These are phyloP conservation scores for Candida sp. DNA, from an alignment of 1,139 yeast species.

Conservation along the genomic window DNA sequence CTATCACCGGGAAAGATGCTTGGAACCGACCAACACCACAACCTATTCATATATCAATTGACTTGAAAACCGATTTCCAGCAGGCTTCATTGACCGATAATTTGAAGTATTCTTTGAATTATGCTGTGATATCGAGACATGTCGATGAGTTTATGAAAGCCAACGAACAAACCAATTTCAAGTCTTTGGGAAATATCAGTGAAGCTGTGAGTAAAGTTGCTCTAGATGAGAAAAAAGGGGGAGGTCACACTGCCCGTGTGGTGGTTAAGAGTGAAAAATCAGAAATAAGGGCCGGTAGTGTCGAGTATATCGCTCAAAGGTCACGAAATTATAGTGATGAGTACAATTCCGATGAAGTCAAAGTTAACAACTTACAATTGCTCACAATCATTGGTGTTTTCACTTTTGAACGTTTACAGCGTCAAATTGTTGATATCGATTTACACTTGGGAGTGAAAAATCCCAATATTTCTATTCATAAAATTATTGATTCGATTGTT, in stretches of 20 bases:
- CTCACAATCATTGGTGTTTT: constrained; percentile 87
- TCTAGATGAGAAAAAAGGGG: constrained; percentile 44
- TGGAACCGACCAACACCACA: constrained; percentile 74
- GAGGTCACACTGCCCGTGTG: constrained; percentile 49
- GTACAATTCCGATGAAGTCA: constrained; percentile 32
- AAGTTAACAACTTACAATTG: constrained; percentile 51
- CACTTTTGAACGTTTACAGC: constrained; percentile 79
- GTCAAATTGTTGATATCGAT: constrained; percentile 58
- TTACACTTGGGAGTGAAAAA: constrained; percentile 50
- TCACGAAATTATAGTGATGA: constrained; percentile 10
- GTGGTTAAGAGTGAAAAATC: constrained; percentile 49
- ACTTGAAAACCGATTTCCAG: constrained; percentile 64
- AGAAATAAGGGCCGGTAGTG: constrained; percentile 53
- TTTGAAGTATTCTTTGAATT: constrained; percentile 75
- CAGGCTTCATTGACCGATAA: constrained; percentile 76
- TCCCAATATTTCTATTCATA: constrained; percentile 27
- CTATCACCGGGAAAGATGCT: constrained; percentile 71
- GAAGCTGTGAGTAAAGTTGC: constrained; percentile 48
- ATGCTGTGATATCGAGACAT: constrained; percentile 76
- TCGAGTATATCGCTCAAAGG: constrained; percentile 35
- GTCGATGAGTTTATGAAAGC: constrained; percentile 49
- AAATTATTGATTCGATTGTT: constrained; percentile 45
- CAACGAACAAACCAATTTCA: constrained; percentile 45
- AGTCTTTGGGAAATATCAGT: constrained; percentile 55
- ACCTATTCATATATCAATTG: constrained; percentile 59